Percentiles rank a stretch among this genome's conserved stretches.
These are phyloP conservation scores for Ophiocordyceps polyrhachis-furcata DNA, from an alignment of 2,329 filamentous ascomycete species.

Conservation along the genomic window DNA sequence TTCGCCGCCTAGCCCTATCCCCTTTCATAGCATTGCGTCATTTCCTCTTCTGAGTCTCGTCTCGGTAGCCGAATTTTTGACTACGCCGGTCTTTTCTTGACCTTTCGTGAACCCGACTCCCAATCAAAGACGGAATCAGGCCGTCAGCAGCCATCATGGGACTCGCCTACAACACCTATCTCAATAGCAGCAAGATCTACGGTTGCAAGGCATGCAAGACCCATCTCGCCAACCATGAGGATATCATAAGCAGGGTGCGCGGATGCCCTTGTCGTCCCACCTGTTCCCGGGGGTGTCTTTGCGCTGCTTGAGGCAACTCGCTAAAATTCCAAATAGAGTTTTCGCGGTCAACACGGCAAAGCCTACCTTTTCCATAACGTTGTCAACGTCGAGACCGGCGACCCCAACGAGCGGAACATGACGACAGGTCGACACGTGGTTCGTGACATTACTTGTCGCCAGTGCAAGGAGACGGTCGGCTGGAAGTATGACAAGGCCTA, in stretches of 20 bases:
- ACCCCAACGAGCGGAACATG: conserved; percentile 92
- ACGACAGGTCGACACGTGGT: conserved; percentile 91
- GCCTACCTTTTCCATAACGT: conserved; percentile 91
- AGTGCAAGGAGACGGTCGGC: conserved; percentile 83
- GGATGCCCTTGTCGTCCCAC: neutral
- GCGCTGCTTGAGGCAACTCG: neutral
- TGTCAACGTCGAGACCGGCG: conserved; percentile 71
- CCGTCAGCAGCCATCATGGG: conserved; percentile 40
- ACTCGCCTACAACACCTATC: conserved; percentile 79
- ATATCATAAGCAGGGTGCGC: conserved; percentile 81
- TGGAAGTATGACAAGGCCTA: conserved; percentile 99
- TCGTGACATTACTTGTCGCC: conserved; percentile 75
- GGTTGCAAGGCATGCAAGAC: conserved; percentile 92
- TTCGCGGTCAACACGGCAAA: conserved; percentile 95
- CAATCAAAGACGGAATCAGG: neutral
- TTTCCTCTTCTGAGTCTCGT: too few relatives aligned
- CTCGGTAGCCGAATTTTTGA: too few relatives aligned
- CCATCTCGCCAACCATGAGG: conserved; percentile 84
- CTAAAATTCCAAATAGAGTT: conserved; percentile 45
- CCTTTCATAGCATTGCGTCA: too few relatives aligned
- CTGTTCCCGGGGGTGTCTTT: neutral
- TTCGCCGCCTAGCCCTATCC: too few relatives aligned
- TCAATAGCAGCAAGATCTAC: conserved; percentile 73
- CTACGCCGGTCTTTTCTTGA: too few relatives aligned
- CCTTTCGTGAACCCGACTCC: too few relatives aligned